Evolutionary conservation across 495 filamentous ascomycete species (phyloP).

Genomic region (Pseudevernia furfuracea): DNA sequence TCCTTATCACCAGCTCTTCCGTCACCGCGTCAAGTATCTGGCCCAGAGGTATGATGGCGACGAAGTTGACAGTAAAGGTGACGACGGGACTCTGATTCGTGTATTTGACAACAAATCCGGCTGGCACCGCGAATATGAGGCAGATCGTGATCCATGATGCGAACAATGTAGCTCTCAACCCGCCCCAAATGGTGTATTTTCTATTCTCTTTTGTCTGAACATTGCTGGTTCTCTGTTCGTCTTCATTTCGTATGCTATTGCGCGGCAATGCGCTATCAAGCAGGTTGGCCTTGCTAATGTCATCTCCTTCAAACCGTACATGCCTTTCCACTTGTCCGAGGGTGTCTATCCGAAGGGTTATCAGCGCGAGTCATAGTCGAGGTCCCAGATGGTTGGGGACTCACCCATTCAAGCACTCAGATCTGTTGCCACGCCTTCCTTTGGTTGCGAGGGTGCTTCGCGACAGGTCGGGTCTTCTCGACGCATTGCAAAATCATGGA

Average conservation of each 20-base stretch:
- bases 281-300: neutral
- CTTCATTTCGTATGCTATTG: neutral
- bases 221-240: neutral
- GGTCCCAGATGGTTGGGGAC: neutral
- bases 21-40: conserved; percentile 7
- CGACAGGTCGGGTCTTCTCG: neutral
- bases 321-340: neutral
- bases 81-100: conserved; percentile 12
- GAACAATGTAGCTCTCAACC: neutral
- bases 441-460: neutral
- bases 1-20: conserved; percentile 10
- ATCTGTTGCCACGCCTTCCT: neutral
- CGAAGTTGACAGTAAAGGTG: conserved; percentile 21
- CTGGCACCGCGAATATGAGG: conserved; percentile 13
- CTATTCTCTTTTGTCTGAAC: neutral
- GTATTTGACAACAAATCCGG: conserved; percentile 24
- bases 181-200: neutral
- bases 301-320: neutral
- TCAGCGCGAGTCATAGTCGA: neutral
- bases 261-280: neutral
- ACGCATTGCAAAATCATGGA: neutral
- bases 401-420: neutral
- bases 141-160: neutral
- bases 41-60: conserved; percentile 20
- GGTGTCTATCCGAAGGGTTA: neutral